phyloP scores from a whole-genome alignment of 352 stramenopile genomes.

The Phytophthora aleatoria region DNA sequence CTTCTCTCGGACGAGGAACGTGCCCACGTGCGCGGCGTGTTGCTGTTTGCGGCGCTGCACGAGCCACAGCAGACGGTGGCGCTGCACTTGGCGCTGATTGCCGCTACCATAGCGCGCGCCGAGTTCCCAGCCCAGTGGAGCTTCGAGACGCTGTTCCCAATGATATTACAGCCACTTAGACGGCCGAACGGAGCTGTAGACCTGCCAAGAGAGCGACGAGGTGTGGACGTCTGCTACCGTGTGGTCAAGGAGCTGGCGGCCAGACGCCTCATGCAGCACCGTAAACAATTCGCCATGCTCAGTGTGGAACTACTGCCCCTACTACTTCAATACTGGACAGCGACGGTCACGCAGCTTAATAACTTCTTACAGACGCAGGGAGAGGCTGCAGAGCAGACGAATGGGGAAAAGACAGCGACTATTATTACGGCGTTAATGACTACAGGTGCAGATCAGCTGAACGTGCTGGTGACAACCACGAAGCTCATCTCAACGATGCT shows the following conservation, averaged over 20 bases:
- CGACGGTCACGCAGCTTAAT: slow-evolving; percentile 33
- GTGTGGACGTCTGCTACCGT: slow-evolving; percentile 68
- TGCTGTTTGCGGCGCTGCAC: slow-evolving; percentile 74
- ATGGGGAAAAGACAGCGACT: slow-evolving; percentile 5
- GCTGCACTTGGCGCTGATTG: slow-evolving; percentile 65
- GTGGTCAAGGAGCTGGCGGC: slow-evolving; percentile 83
- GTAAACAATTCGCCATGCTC: slow-evolving; percentile 80
- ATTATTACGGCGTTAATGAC: slow-evolving; percentile 20
- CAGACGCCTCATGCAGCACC: slow-evolving; percentile 77
- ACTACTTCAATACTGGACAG: slow-evolving; percentile 67
- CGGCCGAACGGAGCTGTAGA: slow-evolving; percentile 16
- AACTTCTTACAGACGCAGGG: slow-evolving; percentile 37
- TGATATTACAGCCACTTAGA: slow-evolving; percentile 59
- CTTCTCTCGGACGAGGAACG: slow-evolving; percentile 49
- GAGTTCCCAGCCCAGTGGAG: slow-evolving; percentile 80
- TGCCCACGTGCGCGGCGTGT: slow-evolving; percentile 45
- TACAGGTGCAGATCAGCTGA: slow-evolving; percentile 33
- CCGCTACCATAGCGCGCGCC: slow-evolving; percentile 68
- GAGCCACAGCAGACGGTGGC: slow-evolving; percentile 61
- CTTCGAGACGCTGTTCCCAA: slow-evolving; percentile 67
- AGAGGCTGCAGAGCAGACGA: slow-evolving; percentile 10
- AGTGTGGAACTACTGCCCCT: slow-evolving; percentile 69
- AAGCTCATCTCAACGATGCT: slow-evolving; percentile 78
- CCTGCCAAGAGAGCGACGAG: slow-evolving; percentile 35
- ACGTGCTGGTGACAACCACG: slow-evolving; percentile 51